A percentile compares a stretch with the other conserved stretches of the same genome.
phyloP scores from a whole-genome alignment of 2,329 filamentous ascomycete species.

The Neodidymelliopsis sp. region DNA sequence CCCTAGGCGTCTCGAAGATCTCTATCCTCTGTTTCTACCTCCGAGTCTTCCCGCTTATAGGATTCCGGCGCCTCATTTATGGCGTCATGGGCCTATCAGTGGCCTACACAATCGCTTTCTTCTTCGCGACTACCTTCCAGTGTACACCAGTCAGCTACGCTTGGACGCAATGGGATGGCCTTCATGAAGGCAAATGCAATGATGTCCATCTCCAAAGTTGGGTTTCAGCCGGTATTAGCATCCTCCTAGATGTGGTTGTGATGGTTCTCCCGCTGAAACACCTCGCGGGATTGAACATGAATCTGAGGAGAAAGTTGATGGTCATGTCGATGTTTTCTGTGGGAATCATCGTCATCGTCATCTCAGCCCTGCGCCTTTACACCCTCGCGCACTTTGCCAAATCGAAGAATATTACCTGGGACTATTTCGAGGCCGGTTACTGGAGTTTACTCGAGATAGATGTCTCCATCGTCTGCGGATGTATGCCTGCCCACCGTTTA shows the following conservation, averaged over 20 bases:
- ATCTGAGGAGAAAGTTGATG: conserved; percentile 43
- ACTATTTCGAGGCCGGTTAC: conserved; percentile 49
- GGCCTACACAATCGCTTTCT: conserved; percentile 52
- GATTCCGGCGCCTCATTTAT: conserved; percentile 35
- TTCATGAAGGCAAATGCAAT: conserved; percentile 40
- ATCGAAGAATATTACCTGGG: conserved; percentile 50
- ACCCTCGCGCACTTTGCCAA: conserved; percentile 53
- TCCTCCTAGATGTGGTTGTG: conserved; percentile 35
- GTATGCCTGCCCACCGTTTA: conserved; percentile 47
- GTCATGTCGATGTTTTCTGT: conserved; percentile 49
- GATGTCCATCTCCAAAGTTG: conserved; percentile 44
- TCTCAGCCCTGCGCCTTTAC: conserved; percentile 41
- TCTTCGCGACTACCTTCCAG: conserved; percentile 59
- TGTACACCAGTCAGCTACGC: conserved; percentile 59
- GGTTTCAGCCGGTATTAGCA: conserved; percentile 43
- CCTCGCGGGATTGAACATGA: conserved; percentile 40
- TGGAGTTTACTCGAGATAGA: conserved; percentile 52
- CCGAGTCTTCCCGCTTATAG: conserved; percentile 42
- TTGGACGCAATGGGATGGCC: conserved; percentile 52
- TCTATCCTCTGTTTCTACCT: conserved; percentile 47
- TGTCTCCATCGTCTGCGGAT: conserved; percentile 48
- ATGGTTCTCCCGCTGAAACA: conserved; percentile 45
- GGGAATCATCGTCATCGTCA: conserved; percentile 38
- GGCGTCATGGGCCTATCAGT: conserved; percentile 35
- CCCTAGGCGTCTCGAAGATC: conserved; percentile 42